A percentile compares a stretch with the other conserved stretches of the same genome.
Conservation (phyloP, 352 stramenopile species). For the Globisporangium carolinianum region DNA sequence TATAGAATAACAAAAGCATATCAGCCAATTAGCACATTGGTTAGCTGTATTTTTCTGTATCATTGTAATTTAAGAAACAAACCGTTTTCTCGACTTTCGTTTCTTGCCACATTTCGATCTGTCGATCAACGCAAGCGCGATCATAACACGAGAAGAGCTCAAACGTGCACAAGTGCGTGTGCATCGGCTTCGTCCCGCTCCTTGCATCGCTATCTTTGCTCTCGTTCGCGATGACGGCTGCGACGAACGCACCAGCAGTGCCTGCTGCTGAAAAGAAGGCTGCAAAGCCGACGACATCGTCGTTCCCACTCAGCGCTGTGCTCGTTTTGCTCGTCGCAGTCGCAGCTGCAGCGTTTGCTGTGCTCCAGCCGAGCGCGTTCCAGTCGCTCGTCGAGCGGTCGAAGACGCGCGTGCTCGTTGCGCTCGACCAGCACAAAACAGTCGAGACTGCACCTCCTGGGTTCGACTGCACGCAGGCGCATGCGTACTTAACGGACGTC, state of each 20-base stretch:
- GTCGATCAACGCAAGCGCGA: too few relatives aligned
- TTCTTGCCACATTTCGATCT: too few relatives aligned
- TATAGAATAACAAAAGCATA: too few relatives aligned
- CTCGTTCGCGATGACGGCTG: neutral
- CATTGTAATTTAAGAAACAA: too few relatives aligned
- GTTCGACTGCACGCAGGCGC: constrained; percentile 29
- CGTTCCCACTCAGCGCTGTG: constrained; percentile 10
- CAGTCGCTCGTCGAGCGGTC: constrained; percentile 8
- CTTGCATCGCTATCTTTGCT: neutral
- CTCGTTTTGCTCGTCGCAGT: constrained; percentile 13
- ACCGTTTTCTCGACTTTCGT: too few relatives aligned
- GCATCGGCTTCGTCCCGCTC: too few relatives aligned
- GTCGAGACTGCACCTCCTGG: constrained; percentile 7
- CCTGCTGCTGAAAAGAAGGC: neutral
- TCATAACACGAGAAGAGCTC: too few relatives aligned
- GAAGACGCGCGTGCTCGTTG: constrained; percentile 11
- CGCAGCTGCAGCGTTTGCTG: constrained; percentile 10
- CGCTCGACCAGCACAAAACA: constrained; percentile 9
- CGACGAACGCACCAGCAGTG: neutral
- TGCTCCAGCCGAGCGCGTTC: constrained; percentile 8
- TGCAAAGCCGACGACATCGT: neutral
- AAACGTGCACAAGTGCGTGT: too few relatives aligned
- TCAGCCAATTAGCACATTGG: too few relatives aligned
- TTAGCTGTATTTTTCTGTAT: too few relatives aligned
- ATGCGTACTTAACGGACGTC: constrained; percentile 46